Evolutionary conservation across 306 rosid genomes (phyloP).

Genomic region (Castanospermum australe): DNA sequence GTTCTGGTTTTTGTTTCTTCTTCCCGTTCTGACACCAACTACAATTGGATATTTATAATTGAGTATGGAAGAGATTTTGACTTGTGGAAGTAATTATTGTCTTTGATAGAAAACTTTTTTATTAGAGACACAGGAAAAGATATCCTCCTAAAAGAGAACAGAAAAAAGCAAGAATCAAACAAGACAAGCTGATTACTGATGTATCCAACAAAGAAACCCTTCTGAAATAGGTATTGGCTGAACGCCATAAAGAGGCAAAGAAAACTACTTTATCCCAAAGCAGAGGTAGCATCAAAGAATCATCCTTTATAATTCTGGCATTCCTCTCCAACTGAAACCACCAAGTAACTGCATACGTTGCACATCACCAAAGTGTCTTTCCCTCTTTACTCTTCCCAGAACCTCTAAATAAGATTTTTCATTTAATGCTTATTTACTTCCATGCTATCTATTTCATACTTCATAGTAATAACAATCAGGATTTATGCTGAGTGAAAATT

Average conservation of each 20-base stretch:
- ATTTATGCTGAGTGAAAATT: too few relatives aligned
- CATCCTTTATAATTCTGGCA: neutral
- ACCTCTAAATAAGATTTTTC: neutral
- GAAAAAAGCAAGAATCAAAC: neutral
- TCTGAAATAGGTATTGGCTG: neutral
- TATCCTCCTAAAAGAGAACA: neutral
- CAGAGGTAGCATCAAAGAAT: neutral
- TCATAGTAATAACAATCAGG: neutral
- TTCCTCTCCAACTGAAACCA: neutral
- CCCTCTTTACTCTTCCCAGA: neutral
- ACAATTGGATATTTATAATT: neutral
- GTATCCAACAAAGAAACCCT: neutral
- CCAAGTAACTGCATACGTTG: neutral
- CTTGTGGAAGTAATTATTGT: neutral
- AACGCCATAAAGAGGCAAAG: neutral
- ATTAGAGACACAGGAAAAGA: neutral
- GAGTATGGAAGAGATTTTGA: slow-evolving; percentile 2
- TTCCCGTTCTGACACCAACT: neutral
- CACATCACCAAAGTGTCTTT: neutral
- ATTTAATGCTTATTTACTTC: neutral
- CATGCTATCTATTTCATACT: neutral
- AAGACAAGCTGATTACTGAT: neutral
- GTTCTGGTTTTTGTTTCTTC: neutral
- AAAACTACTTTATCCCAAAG: neutral
- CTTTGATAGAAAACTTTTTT: neutral